A percentile compares a stretch with the other conserved stretches of the same genome.
Evolutionary conservation across 352 stramenopile genomes (phyloP).

Genomic region (Phytophthora sp.): DNA sequence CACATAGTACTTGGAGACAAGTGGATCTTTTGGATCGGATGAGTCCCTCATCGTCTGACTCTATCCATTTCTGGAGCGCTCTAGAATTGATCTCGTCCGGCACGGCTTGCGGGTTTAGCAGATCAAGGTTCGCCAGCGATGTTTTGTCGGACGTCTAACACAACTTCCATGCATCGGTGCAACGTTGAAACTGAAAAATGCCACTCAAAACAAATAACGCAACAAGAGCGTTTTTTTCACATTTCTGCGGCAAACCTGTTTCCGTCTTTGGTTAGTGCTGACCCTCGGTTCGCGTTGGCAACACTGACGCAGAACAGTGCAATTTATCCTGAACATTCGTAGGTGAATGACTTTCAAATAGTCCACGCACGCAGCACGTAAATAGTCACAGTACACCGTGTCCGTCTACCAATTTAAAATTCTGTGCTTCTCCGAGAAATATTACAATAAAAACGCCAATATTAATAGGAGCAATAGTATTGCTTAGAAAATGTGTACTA

Average conservation of each 20-base stretch:
- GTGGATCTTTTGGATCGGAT: neutral
- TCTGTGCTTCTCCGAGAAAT: too few relatives aligned
- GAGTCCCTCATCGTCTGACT: neutral
- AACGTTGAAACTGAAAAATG: neutral
- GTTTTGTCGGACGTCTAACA: slow-evolving; percentile 7
- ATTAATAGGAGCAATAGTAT: too few relatives aligned
- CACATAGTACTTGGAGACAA: slow-evolving; percentile 12
- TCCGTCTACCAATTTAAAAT: too few relatives aligned
- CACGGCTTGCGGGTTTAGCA: neutral
- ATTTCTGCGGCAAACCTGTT: too few relatives aligned
- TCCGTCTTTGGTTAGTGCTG: neutral
- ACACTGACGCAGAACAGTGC: neutral
- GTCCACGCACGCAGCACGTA: too few relatives aligned
- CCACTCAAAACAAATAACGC: too few relatives aligned
- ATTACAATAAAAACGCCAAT: too few relatives aligned
- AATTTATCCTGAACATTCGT: too few relatives aligned
- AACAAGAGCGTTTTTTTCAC: neutral
- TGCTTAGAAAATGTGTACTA: too few relatives aligned
- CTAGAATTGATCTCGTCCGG: slow-evolving; percentile 2
- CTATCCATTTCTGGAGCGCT: neutral
- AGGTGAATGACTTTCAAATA: too few relatives aligned
- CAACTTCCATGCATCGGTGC: slow-evolving; percentile 9
- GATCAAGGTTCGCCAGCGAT: neutral
- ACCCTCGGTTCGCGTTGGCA: neutral
- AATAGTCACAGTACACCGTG: too few relatives aligned